Evolutionary conservation across 495 filamentous ascomycete genomes (phyloP), one percentile per base, ranked within the genome.

Genomic region (Lophiotrema nucula): DNA sequence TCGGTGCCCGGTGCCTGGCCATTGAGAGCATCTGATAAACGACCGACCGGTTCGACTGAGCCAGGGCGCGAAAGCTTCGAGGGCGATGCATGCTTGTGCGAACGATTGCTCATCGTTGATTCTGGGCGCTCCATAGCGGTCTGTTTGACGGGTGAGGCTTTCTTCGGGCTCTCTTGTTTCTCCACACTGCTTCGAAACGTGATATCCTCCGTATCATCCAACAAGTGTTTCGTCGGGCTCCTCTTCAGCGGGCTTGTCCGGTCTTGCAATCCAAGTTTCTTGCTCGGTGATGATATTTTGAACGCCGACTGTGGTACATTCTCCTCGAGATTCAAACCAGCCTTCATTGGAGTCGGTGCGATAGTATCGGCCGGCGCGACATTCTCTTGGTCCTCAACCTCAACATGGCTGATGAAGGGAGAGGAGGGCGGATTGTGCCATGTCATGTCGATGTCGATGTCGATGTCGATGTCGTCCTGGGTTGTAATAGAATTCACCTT

Each of bases 391-490:
- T 66, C 69, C 28, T 70, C 58, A 19, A 37, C 11, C 46, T 73
- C 70, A 16, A 70, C 16, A 35, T 62, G 39, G 10, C 54, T 60
- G 5, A 72, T 47, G 52, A 74, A 74, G 25, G 72, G 72, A 31
- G 72, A 74, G 52, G 67, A 70, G 0, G 67, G 67, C 13, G 70
- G 69, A 15, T 67, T 67, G 50, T 70, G 62, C 53, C 54, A 66
- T 18, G 63, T 50, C 25, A 61, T 62, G 18, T 64, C 62, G n/a
- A n/a, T n/a, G n/a, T n/a, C n/a, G n/a, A n/a, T n/a, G n/a, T n/a
- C n/a, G n/a, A n/a, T n/a, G n/a, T n/a, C n/a, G n/a, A n/a, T n/a
- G 41, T 64, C 64, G 21, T 69, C 63, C 28, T 62, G 53, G 10
- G 10, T 58, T 16, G 43, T 12, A 33, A 46, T 55, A 10, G 48